Conservation (phyloP, 2,329 filamentous ascomycete species). For the Phaeosphaeria sp. region DNA sequence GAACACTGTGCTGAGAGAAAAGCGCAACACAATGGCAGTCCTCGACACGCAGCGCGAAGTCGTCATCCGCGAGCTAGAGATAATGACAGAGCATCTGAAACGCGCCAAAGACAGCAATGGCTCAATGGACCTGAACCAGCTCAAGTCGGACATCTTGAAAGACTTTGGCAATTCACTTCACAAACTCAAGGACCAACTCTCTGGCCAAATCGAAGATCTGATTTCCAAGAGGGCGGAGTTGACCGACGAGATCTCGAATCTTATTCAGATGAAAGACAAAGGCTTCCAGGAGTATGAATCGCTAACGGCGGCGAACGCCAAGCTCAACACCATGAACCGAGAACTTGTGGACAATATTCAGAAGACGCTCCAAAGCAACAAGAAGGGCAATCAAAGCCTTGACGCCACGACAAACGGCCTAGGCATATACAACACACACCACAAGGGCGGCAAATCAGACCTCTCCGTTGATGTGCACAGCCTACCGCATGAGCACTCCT, state of each 20-base stretch:
- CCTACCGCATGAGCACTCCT: slow-evolving; percentile 45
- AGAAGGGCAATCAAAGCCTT: slow-evolving; percentile 55
- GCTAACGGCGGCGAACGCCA: slow-evolving; percentile 90
- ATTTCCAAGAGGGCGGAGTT: slow-evolving; percentile 86
- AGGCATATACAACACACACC: slow-evolving; percentile 62
- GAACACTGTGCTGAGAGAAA: slow-evolving; percentile 88
- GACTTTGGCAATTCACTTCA: slow-evolving; percentile 69
- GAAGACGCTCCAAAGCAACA: slow-evolving; percentile 84
- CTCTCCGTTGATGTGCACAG: slow-evolving; percentile 51
- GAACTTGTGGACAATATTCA: slow-evolving; percentile 94
- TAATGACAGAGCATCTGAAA: slow-evolving; percentile 86
- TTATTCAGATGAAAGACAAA: slow-evolving; percentile 87
- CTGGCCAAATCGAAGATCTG: slow-evolving; percentile 80
- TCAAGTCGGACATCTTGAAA: slow-evolving; percentile 67
- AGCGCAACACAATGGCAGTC: slow-evolving; percentile 93
- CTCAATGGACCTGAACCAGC: slow-evolving; percentile 77
- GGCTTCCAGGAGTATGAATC: slow-evolving; percentile 96
- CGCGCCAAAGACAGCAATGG: slow-evolving; percentile 81
- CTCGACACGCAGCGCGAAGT: slow-evolving; percentile 95
- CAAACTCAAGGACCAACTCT: slow-evolving; percentile 80
- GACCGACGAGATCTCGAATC: slow-evolving; percentile 81
- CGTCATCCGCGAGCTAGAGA: slow-evolving; percentile 89
- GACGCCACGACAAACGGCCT: slow-evolving; percentile 63
- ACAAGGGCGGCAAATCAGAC: slow-evolving; percentile 48
- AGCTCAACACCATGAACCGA: slow-evolving; percentile 94